Base-by-base conservation (phyloP, 768 basidiomycete genomes). In the Tulasnella sp. region DNA sequence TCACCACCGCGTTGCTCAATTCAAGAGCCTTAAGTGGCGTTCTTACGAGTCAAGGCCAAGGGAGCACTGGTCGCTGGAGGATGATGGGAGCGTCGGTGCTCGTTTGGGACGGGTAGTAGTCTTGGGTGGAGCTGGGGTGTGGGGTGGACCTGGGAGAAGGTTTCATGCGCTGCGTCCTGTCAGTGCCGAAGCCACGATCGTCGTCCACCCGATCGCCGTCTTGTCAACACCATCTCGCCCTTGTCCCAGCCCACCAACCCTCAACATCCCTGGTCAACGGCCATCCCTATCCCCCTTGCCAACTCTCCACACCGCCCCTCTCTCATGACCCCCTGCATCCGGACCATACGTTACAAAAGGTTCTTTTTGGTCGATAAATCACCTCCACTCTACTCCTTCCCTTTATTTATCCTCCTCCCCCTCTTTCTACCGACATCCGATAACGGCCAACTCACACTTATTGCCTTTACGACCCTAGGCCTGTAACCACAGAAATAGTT, bases 1-100 rank as follows among this genome's bases (percentile, higher is more conserved):
- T 98, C 86, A 98, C 98, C 76, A 98, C 98, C 80, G 94, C 94
- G 37, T 96, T 97, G 32, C 98, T 99, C 89, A 98, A 98, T 83
- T 93, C 94, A 73, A 80, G 95, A 94, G 82, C 92, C 92, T 42
- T 77, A 72, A 36, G 22, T 71, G 70, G 59, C 62, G 22, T 39
- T 62, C 70, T 71, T 62, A 59, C 52, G 29, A n/a, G n/a, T n/a
- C 5, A 59, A 59, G 52, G 52, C n/a, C n/a, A n/a, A n/a, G 29
- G 29, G 52, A 59, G 14, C 3, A 29, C 22, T 29, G 29, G 22
- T n/a, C 29, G 52, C 14, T 16, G 35, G 70, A 22, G 26, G 29
- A 5, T n/a, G n/a, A n/a, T 36, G 26, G 14, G 70, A 26, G 29
- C 7, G 47, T 26, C 19, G 34, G 35, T 35, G 12, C 5, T 47